These are phyloP conservation scores for Flaveria brownii DNA, from an alignment of 129 eudicot species.

Conservation along the genomic window DNA sequence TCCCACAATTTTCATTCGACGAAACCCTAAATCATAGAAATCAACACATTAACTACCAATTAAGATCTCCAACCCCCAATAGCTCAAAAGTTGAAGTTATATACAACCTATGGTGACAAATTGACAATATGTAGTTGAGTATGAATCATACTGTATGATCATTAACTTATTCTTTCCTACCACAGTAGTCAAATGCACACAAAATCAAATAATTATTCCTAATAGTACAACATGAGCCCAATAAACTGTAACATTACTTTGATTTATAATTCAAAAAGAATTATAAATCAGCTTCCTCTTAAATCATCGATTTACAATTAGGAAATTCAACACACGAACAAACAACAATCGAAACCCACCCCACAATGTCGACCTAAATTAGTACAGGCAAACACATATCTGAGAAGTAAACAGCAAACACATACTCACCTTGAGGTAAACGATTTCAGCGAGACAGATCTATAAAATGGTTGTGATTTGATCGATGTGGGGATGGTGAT, in stretches of 20 bases:
- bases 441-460: constrained; percentile 26
- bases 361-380: neutral
- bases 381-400: neutral
- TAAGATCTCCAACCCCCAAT: neutral
- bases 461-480: no score
- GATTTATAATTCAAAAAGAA: no score
- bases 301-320: neutral
- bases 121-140: no score
- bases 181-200: no score
- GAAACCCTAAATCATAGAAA: constrained; percentile 17
- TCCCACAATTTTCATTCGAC: neutral
- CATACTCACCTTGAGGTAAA: constrained; percentile 8
- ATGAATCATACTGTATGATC: no score
- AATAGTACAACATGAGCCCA: no score
- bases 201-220: no score
- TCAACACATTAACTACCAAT: constrained; percentile 4
- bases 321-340: neutral
- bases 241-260: no score
- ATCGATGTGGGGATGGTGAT: no score
- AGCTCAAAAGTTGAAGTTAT: neutral
- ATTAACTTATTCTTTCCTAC: no score
- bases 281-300: no score
- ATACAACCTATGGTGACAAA: no score
- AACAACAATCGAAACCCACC: neutral
- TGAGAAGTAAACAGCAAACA: constrained; percentile 9